A percentile compares a stretch with the other conserved stretches of the same genome.
Conservation (phyloP, 306 rosid genomes). For the Macrotyloma uniflorum region DNA sequence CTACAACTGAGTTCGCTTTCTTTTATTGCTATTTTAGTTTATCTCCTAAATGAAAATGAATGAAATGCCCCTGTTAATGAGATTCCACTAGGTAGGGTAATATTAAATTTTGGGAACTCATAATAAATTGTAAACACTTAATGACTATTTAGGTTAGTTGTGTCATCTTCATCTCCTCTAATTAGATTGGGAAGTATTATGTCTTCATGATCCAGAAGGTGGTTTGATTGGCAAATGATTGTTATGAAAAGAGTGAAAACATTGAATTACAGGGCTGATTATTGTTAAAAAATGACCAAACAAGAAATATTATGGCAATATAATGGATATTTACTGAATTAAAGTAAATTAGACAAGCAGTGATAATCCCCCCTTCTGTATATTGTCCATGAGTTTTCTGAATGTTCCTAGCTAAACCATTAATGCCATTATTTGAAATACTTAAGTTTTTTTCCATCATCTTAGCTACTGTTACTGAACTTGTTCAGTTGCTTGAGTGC, state of each 20-base stretch:
- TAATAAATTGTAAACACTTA: background rate
- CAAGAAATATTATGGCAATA: background rate
- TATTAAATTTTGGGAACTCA: background rate
- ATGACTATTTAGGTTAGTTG: background rate
- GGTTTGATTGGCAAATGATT: background rate
- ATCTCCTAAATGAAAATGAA: background rate
- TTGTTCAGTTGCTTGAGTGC: background rate
- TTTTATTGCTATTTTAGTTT: background rate
- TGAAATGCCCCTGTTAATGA: background rate
- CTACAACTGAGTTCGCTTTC: background rate
- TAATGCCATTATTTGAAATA: background rate
- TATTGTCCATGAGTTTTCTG: too few relatives aligned
- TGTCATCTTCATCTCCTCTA: background rate
- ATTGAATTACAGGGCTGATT: background rate
- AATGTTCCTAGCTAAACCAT: background rate
- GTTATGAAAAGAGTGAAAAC: background rate
- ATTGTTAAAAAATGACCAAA: background rate
- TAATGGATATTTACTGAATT: background rate
- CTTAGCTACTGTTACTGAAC: slow-evolving; percentile 18
- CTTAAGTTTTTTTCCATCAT: background rate
- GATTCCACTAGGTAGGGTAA: background rate
- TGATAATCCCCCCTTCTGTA: background rate
- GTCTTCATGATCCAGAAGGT: background rate
- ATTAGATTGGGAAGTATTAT: background rate
- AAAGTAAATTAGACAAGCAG: background rate